A percentile compares a stretch with the other conserved stretches of the same genome.
These are phyloP conservation scores for Camellia oleifera DNA, from an alignment of 179 eudicot species.

Conservation along the genomic window DNA sequence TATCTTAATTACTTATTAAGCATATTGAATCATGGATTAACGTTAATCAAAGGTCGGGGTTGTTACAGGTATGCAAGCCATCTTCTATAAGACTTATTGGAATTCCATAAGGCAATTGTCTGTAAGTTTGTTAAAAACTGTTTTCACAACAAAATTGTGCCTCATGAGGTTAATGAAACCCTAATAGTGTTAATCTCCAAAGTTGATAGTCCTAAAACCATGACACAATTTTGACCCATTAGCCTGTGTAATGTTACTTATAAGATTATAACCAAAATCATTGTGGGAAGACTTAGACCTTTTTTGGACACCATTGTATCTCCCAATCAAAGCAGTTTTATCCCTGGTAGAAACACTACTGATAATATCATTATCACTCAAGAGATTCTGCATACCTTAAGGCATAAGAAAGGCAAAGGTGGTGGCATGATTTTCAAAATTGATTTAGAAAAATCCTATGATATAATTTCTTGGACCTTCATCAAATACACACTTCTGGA, in stretches of 20 bases:
- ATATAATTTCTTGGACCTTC: slow-evolving; percentile 1
- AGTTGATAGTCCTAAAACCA: not conserved
- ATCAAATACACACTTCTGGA: not conserved
- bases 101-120: not conserved
- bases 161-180: not conserved
- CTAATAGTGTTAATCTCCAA: slow-evolving; percentile 3
- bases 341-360: not conserved
- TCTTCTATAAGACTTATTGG: not conserved
- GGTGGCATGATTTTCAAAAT: not conserved
- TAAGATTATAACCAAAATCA: too few relatives aligned
- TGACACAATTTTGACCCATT: not conserved
- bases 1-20: too few relatives aligned
- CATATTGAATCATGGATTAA: too few relatives aligned
- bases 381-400: not conserved
- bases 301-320: too few relatives aligned
- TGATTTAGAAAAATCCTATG: not conserved
- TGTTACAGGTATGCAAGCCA: not conserved
- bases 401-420: not conserved
- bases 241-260: slow-evolving; percentile 4
- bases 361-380: not conserved
- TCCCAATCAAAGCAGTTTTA: too few relatives aligned
- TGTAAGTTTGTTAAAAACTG: not conserved
- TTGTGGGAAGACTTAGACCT: too few relatives aligned
- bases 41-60: too few relatives aligned
- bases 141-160: not conserved